These are phyloP conservation scores for Penicillium mononematosum DNA, from an alignment of 495 filamentous ascomycete species.

Conservation along the genomic window DNA sequence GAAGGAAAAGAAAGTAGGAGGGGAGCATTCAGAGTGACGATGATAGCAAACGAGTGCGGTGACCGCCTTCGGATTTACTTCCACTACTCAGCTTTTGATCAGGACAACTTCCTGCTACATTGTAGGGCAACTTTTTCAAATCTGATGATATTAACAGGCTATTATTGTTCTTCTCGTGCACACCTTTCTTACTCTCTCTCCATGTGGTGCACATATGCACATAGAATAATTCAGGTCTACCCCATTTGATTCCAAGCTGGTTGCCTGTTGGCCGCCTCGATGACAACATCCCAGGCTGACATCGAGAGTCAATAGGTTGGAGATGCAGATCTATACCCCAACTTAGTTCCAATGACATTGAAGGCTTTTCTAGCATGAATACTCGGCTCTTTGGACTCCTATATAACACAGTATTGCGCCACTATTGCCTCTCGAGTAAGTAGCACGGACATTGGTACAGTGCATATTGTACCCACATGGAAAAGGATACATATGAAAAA, in stretches of 20 bases:
- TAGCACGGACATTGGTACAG: constrained; percentile 2
- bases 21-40: constrained; percentile 17
- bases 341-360: not conserved
- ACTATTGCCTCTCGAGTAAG: constrained; percentile 7
- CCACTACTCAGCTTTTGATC: not conserved
- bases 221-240: not conserved
- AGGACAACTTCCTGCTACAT: not conserved
- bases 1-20: constrained; percentile 10
- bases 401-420: constrained; percentile 4
- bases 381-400: not conserved
- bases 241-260: constrained; percentile 1
- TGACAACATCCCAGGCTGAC: not conserved
- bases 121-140: no score
- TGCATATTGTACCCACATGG: constrained; percentile 8
- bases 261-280: constrained; percentile 9
- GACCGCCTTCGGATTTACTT: constrained; percentile 7
- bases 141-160: not conserved
- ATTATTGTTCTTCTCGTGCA: not conserved
- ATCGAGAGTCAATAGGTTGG: constrained; percentile 3
- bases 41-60: constrained; percentile 15
- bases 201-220: not conserved
- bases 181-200: not conserved
- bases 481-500: constrained; percentile 1
- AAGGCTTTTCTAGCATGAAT: not conserved
- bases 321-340: constrained; percentile 3